phyloP scores from a whole-genome alignment of 1,139 yeast species.

The Taphrina communis region DNA sequence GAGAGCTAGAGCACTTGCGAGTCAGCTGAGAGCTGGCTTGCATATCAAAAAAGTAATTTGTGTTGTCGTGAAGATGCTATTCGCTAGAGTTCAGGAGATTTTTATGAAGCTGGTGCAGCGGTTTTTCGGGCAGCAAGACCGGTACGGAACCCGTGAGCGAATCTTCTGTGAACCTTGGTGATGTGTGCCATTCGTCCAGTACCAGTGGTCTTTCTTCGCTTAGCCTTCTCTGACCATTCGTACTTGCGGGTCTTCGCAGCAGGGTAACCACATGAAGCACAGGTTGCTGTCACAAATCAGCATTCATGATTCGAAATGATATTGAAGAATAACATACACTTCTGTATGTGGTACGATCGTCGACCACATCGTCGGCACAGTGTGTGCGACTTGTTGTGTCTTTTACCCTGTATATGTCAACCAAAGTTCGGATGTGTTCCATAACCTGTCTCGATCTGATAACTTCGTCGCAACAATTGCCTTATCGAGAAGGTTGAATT shows the following conservation, averaged over 20 bases:
- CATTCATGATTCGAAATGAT: not conserved
- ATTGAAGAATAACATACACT: constrained; percentile 58
- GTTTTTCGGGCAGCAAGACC: constrained; percentile 49
- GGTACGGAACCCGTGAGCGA: constrained; percentile 98
- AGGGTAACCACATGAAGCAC: constrained; percentile 99
- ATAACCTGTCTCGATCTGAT: not conserved
- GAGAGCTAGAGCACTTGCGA: not conserved
- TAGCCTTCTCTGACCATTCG: constrained; percentile 93
- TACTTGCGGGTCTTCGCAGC: constrained; percentile 91
- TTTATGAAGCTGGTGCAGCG: constrained; percentile 37
- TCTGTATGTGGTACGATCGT: constrained; percentile 99
- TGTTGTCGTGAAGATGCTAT: constrained; percentile 16
- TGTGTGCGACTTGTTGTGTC: constrained; percentile 99
- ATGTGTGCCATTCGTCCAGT: constrained; percentile 99
- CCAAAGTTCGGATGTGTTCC: too few relatives aligned
- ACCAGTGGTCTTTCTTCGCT: constrained; percentile 99
- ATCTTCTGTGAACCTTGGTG: constrained; percentile 95
- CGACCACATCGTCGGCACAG: constrained; percentile 91
- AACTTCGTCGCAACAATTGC: not conserved
- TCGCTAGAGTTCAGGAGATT: constrained; percentile 13
- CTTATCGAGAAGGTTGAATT: not conserved
- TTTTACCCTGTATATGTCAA: constrained; percentile 76
- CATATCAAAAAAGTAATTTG: not conserved
- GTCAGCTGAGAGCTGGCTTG: not conserved
- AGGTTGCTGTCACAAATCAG: constrained; percentile 58